phyloP scores from a whole-genome alignment of 805 yeast genomes.

The Blastobotrys attinorum region DNA sequence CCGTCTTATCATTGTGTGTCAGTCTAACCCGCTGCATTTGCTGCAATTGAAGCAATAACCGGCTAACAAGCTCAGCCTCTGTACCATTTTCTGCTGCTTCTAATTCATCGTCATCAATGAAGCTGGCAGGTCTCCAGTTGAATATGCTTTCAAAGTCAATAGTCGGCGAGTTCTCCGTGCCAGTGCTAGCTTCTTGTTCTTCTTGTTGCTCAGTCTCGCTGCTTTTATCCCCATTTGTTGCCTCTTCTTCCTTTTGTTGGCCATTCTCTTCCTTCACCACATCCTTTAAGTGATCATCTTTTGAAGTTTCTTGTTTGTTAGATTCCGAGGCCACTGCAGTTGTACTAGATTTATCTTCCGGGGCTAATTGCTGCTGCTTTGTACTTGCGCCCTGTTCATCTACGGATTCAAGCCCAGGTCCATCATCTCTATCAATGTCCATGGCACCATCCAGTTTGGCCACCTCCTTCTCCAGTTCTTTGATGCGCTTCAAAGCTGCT shows the following conservation, averaged over 20 bases:
- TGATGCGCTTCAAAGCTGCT: conserved; percentile 23
- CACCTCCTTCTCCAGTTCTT: conserved; percentile 1
- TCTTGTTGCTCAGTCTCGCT: background rate
- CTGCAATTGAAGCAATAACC: conserved; percentile 42
- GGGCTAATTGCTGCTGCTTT: background rate
- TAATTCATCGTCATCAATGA: conserved; percentile 46
- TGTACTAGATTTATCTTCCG: background rate
- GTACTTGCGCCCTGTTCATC: conserved; percentile 1
- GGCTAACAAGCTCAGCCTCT: conserved; percentile 36
- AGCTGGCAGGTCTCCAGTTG: conserved; percentile 44
- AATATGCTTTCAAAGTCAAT: conserved; percentile 30
- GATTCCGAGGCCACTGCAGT: conserved; percentile 1
- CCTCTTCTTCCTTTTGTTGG: conserved; percentile 11
- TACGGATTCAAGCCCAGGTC: background rate
- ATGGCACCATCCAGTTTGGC: conserved; percentile 2
- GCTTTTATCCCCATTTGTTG: conserved; percentile 12
- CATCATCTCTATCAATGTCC: background rate
- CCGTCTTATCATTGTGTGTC: conserved; percentile 16
- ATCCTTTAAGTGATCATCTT: conserved; percentile 11
- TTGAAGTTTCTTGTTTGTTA: conserved; percentile 14
- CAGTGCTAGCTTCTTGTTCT: background rate
- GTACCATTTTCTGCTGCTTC: conserved; percentile 37
- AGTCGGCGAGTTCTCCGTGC: conserved; percentile 9
- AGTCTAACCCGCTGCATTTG: conserved; percentile 42
- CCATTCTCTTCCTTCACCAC: conserved; percentile 13